Base-by-base conservation (phyloP, 2,329 filamentous ascomycete species). In the Diaporthe ampelina region DNA sequence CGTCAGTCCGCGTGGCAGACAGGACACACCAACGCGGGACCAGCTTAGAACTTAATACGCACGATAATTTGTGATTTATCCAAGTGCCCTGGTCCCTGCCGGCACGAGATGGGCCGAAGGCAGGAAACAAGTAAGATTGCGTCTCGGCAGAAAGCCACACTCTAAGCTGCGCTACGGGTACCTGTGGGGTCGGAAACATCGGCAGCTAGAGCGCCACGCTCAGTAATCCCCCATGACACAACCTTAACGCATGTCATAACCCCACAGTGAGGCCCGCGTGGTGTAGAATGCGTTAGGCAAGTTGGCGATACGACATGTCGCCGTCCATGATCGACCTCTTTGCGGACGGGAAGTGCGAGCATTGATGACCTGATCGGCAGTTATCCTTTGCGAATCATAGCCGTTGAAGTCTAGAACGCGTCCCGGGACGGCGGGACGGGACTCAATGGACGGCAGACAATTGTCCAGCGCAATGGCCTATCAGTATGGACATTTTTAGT, bases 71-170 rank as follows among this genome's bases (percentile, higher is more conserved):
- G 13, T 19, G 63, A 37, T 9, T 35, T 37, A 40, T n/a, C 29
- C 43, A 24, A 17, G 26, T 35, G 61, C 61, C 61, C 63, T 40
- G 29, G 17, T 54, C 63, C 63, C 45, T 37, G 48, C 32, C 63
- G 63, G 48, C 63, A 13, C 48, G 63, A 68, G 63, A 40, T 68
- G 63, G 32, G 4, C 63, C 63, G 63, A 68, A 54, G n/a, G 63
- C 48, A 35, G 29, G 48, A 26, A 54, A 54, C 21, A 54, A 21
- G 5, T 26, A 54, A 54, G 29, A 40, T 68, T 68, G 63, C 32
- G 13, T n/a, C 48, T 29, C 63, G 48, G 63, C 63, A 68, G 29
- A 11, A 32, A 68, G 48, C 45, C 32, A 54, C 45, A 21, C 8
- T 68, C 13, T 40, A 35, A 40, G 63, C n/a, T 24, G 26, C 45